A percentile compares a stretch with the other conserved stretches of the same genome.
These are phyloP conservation scores for Gyrodon lividus DNA, from an alignment of 768 basidiomycete species.

Conservation along the genomic window DNA sequence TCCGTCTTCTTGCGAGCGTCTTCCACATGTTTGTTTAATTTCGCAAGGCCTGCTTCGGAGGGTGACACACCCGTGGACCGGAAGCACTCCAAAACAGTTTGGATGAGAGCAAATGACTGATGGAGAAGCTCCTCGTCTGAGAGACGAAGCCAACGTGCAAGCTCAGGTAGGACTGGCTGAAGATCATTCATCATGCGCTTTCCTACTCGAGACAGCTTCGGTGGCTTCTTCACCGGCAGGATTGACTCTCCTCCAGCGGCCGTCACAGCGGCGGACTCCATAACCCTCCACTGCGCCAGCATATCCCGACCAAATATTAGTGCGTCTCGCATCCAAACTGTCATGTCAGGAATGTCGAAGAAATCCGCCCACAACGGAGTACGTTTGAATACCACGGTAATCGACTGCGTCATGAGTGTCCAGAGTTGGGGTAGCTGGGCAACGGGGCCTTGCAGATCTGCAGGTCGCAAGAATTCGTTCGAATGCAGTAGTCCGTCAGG, in stretches of 20 bases:
- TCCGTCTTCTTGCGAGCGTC: constrained; percentile 53
- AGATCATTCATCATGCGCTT: constrained; percentile 76
- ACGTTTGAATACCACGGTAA: constrained; percentile 81
- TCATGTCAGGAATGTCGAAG: constrained; percentile 83
- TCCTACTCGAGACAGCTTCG: constrained; percentile 58
- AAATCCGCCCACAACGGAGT: constrained; percentile 81
- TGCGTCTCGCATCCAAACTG: constrained; percentile 97
- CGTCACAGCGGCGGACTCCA: constrained; percentile 59
- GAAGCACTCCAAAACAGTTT: constrained; percentile 77
- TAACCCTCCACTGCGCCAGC: constrained; percentile 73
- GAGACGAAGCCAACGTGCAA: constrained; percentile 85
- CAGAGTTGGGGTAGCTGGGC: constrained; percentile 70
- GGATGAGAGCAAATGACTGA: constrained; percentile 82
- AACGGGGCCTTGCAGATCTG: constrained; percentile 45
- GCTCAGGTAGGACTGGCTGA: constrained; percentile 74
- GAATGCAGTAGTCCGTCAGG: constrained; percentile 70
- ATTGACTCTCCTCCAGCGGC: constrained; percentile 20
- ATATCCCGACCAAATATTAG: constrained; percentile 89
- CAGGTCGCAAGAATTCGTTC: constrained; percentile 45
- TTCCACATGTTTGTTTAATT: constrained; percentile 64
- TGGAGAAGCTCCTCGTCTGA: constrained; percentile 91
- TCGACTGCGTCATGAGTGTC: constrained; percentile 75
- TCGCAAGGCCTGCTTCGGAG: constrained; percentile 52
- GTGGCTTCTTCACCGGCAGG: constrained; percentile 29
- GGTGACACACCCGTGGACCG: constrained; percentile 59